phyloP scores from a whole-genome alignment of 208 protist species.

The Naegleria lovaniensis region DNA sequence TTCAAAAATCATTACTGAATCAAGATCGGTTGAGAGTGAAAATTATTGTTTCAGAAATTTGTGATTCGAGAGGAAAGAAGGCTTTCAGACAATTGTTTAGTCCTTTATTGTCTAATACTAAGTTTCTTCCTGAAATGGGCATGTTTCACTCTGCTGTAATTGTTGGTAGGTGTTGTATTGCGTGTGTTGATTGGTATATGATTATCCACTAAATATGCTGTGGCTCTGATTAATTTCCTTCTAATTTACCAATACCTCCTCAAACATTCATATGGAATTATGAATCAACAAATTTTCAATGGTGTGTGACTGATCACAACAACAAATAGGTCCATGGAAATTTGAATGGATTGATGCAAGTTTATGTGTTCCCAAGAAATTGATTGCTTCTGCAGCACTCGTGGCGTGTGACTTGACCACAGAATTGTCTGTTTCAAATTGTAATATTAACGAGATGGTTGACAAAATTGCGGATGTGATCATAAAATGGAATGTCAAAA shows the following conservation, averaged over 20 bases:
- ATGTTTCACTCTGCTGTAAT: not conserved
- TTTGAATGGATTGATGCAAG: not conserved
- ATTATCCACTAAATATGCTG: too few relatives aligned
- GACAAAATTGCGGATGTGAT: slow-evolving; percentile 2
- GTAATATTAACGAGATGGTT: not conserved
- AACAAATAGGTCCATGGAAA: slow-evolving; percentile 7
- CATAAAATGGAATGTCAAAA: not conserved
- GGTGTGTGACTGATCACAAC: too few relatives aligned
- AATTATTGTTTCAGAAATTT: not conserved
- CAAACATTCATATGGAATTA: too few relatives aligned
- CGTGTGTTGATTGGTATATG: too few relatives aligned
- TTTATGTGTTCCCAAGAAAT: not conserved
- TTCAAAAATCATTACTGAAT: not conserved
- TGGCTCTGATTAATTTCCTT: too few relatives aligned
- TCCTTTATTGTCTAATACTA: not conserved
- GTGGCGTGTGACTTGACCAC: not conserved
- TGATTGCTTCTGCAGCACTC: not conserved
- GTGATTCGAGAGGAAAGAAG: not conserved
- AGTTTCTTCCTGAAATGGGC: not conserved
- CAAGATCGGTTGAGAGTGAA: not conserved
- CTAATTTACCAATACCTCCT: too few relatives aligned
- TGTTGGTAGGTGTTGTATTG: not conserved
- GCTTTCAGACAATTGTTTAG: not conserved
- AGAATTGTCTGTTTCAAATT: not conserved
- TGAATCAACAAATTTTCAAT: too few relatives aligned